Evolutionary conservation across 306 rosid genomes (phyloP), one percentile per base, ranked within the genome.

Genomic region (Sphenostylis stenocarpa): DNA sequence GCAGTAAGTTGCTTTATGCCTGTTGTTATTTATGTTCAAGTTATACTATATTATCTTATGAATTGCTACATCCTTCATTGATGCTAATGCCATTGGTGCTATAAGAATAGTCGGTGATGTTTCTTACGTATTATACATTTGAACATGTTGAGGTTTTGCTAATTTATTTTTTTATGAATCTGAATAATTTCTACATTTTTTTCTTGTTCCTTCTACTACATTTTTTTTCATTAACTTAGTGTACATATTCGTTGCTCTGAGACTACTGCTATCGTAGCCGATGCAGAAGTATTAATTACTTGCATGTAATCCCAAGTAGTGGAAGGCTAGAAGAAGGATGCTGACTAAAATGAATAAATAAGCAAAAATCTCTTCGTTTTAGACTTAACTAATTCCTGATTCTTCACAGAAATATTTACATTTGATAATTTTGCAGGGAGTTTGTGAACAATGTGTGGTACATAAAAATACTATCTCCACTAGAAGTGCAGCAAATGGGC

Each of bases 401-500:
- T 31, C 28, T 73, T 53, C 57, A 36, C 55, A 9, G 33, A 12
- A 72, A 71, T 60, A 61, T 39, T 80, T 17, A 62, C 57, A 5
- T 33, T 29, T 67, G 13, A 6, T 61, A 43, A 60, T 53, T 78
- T 67, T 82, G 61, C 85, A 90, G 95, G 89, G 95, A 87, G 80
- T 90, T 90, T 84, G 92, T 90, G 75, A 90, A 88, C 90, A 86
- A 73, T 79, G 95, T 90, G 64, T 86, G 86, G 87, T 65, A 83
- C 81, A 90, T 90, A 77, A 90, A 84, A 84, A 90, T 90, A 80
- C 87, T 90, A 64, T 86, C 92, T 67, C 92, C 91, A 3, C 65
- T 39, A 17, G 91, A 90, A 81, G 91, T 88, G 72, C 95, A 76
- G 76, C 87, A 86, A 70, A 84, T 90, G 92, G 95, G 92, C 77